Evolutionary conservation across 371 early-diverging fungal genomes (phyloP), one percentile per base, ranked within the genome.

Genomic region (Lichtheimia hyalospora): DNA sequence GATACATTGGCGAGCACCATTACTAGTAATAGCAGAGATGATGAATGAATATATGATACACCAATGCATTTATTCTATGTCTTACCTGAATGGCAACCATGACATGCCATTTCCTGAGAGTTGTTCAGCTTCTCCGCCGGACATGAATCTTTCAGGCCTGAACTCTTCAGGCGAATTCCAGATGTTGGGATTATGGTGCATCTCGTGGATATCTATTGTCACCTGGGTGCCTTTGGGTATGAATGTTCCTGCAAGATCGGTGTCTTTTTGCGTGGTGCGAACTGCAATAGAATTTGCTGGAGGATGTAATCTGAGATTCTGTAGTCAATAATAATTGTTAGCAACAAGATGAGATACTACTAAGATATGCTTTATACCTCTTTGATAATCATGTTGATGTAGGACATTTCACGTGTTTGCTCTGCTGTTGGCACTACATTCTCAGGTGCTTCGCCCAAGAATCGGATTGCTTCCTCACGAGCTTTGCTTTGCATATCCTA

Each of bases 1-100:
- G 20, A 67, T 54, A 27, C 67, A 62, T 43, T 54, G 60, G 13
- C 73, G 54, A 41, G 64, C 62, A 4, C 72, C 74, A 25, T 58
- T 24, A 18, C 74, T 68, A 63, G 23, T 46, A 20, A n/a, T 1
- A 5, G 44, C 3, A 46, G 46, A 10, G 46, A 5, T 43, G 46
- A 20, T n/a, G n/a, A n/a, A n/a, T 18, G 10, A 46, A n/a, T 7
- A 46, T 46, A 5, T 3, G 3, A 4, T 8, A n/a, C 46, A 46
- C 3, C n/a, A 20, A 2, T 20, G 6, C 43, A 7, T 44, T 46
- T 78, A 70, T 46, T 84, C 6, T n/a, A n/a, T n/a, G n/a, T 83
- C 84, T 27, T 71, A 66, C 52, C 79, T 69, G 54, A 85, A 84
- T 25, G 85, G 82, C 14, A 79, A 28, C 25, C 10, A 62, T 25